Base-by-base conservation (phyloP, 2,329 filamentous ascomycete species). In the Mollisiaceae sp. region DNA sequence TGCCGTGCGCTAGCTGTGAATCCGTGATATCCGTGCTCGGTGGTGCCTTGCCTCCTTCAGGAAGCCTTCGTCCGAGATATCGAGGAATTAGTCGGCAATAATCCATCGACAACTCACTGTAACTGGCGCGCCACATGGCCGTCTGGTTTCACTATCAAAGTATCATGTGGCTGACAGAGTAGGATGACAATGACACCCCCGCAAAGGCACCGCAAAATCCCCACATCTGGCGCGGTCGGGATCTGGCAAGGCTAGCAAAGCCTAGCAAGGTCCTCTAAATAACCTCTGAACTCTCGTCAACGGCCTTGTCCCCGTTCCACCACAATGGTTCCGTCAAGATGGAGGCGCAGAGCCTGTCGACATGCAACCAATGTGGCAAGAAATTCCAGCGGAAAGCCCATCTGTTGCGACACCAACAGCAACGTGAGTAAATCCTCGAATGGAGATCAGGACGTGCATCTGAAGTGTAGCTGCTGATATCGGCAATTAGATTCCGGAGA, bases 321-420 rank as follows among this genome's bases (percentile, higher is more conserved):
- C 59, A 56, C 59, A 58, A 65, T 65, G 63, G 63, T 59, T 38
- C 57, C 45, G 52, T 59, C 65, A 73, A 64, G 55, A 76, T 76
- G 74, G 73, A 76, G 73, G 72, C 73, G 72, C 72, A 74, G 64
- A 74, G 72, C 70, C 73, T 73, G 22, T 75, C 69, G 54, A 74
- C 71, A 57, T 76, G 75, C 68, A 72, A 71, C 63, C 68, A 75
- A 60, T 76, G 75, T 64, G 69, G 70, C n/a, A 76, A 76, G 73
- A 71, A 70, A 58, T 76, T 76, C 64, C 73, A 75, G 66, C 68
- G 74, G 2, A 76, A 74, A 63, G 75, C 75, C n/a, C 75, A 76
- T 72, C 65, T 76, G 8, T 57, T 75, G 56, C 67, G 75, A 58
- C 75, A 76, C 66, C 72, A 75, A 52, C 74, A 74, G 39, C 74